Conservation (phyloP, 805 yeast species). For the Candida jianshihensis region DNA sequence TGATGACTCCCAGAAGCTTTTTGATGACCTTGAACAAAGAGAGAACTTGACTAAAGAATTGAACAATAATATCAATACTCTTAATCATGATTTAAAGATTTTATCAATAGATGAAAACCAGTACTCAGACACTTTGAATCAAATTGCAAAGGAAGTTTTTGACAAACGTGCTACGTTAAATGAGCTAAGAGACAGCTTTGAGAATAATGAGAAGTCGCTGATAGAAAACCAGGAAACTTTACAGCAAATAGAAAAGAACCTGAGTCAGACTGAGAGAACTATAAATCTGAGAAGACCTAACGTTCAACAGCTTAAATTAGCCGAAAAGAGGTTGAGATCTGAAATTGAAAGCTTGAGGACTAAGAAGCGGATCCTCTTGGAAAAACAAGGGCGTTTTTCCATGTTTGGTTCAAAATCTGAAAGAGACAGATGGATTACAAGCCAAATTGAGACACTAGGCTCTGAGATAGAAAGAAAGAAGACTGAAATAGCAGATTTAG, state of each 20-base stretch:
- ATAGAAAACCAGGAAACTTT: conserved; percentile 16
- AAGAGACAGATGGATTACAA: conserved; percentile 58
- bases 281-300: conserved; percentile 34
- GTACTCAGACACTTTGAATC: conserved; percentile 41
- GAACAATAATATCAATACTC: conserved; percentile 36
- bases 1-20: conserved; percentile 45
- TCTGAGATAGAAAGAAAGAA: not conserved
- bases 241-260: conserved; percentile 19
- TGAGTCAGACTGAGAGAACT: conserved; percentile 29
- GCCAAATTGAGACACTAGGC: not conserved
- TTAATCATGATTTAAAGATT: conserved; percentile 43
- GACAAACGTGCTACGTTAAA: conserved; percentile 40
- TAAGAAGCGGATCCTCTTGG: conserved; percentile 51
- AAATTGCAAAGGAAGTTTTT: conserved; percentile 40
- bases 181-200: conserved; percentile 28
- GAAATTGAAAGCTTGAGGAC: conserved; percentile 36
- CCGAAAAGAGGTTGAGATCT: conserved; percentile 35
- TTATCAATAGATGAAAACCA: conserved; percentile 52
- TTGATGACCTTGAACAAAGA: conserved; percentile 52
- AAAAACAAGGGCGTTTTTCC: conserved; percentile 65
- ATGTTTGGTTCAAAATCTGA: conserved; percentile 49
- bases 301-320: conserved; percentile 29
- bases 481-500: not conserved
- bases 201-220: conserved; percentile 28
- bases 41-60: conserved; percentile 45